These are phyloP conservation scores for Ophiocordyceps camponoti-leonardi DNA, from an alignment of 2,329 filamentous ascomycete genomes.

Conservation along the genomic window DNA sequence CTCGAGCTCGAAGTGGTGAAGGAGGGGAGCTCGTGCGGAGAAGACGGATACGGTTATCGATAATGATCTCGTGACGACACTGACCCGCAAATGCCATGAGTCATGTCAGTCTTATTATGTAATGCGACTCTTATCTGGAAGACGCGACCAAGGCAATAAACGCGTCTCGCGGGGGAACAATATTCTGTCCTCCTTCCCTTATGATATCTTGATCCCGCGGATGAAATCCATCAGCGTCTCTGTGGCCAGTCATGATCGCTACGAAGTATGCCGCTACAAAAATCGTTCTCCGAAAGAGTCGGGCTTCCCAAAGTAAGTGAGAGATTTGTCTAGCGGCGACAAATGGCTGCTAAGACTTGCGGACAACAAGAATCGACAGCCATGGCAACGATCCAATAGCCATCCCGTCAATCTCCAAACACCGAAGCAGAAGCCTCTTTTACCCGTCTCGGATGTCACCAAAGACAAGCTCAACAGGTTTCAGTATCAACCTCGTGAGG, in stretches of 20 bases:
- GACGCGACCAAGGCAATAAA: background rate
- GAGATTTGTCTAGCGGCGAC: background rate
- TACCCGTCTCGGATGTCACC: conserved; percentile 37
- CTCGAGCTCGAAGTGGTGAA: no score
- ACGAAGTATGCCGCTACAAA: conserved; percentile 20
- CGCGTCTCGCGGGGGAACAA: background rate
- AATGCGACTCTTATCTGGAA: background rate
- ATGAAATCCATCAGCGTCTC: background rate
- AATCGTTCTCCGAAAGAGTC: conserved; percentile 21
- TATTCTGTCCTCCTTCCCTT: background rate
- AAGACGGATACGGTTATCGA: no score
- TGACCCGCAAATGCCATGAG: no score
- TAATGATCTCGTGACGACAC: background rate
- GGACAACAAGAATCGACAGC: conserved; percentile 17
- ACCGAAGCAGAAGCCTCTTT: conserved; percentile 19
- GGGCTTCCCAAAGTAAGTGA: conserved; percentile 15
- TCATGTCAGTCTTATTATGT: no score
- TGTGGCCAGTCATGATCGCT: background rate
- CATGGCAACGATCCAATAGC: conserved; percentile 38
- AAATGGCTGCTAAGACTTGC: background rate
- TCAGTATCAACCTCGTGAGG: conserved; percentile 15
- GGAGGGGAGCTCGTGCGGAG: no score
- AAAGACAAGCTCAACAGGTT: conserved; percentile 46
- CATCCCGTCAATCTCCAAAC: conserved; percentile 23
- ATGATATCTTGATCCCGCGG: background rate